These are phyloP conservation scores for Onygenales sp. DNA, from an alignment of 2,329 filamentous ascomycete genomes.

Conservation along the genomic window DNA sequence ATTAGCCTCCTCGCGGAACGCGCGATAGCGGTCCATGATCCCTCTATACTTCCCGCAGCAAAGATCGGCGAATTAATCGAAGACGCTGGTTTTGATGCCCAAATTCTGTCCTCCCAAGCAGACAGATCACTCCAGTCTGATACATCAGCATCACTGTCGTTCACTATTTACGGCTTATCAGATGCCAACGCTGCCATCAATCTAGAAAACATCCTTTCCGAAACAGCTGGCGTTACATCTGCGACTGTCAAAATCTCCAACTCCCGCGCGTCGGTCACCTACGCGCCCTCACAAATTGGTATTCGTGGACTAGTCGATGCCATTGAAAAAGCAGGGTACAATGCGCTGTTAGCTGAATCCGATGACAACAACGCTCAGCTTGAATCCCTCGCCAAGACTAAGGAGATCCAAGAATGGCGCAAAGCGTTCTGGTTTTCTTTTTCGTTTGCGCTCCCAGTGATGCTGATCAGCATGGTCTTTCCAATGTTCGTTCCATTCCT, in stretches of 20 bases:
- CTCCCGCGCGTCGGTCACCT: slow-evolving; percentile 62
- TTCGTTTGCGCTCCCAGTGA: slow-evolving; percentile 79
- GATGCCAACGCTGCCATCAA: slow-evolving; percentile 62
- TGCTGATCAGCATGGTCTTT: slow-evolving; percentile 85
- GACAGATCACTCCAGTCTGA: slow-evolving; percentile 47
- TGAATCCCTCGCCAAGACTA: slow-evolving; percentile 90
- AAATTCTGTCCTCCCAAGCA: slow-evolving; percentile 65
- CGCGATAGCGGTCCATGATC: slow-evolving; percentile 77
- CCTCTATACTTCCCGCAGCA: slow-evolving; percentile 57
- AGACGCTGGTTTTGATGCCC: slow-evolving; percentile 79
- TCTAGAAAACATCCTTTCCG: slow-evolving; percentile 59
- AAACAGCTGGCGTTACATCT: slow-evolving; percentile 62
- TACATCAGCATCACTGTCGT: slow-evolving; percentile 55
- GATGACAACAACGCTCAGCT: slow-evolving; percentile 96
- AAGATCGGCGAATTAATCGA: slow-evolving; percentile 78
- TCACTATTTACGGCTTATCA: slow-evolving; percentile 74
- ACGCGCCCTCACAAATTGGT: slow-evolving; percentile 63
- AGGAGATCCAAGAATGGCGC: slow-evolving; percentile 90
- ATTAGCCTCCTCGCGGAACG: slow-evolving; percentile 90
- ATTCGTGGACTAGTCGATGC: slow-evolving; percentile 73
- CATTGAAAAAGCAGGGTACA: slow-evolving; percentile 74
- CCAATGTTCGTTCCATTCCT: slow-evolving; percentile 72
- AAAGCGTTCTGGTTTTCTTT: slow-evolving; percentile 68
- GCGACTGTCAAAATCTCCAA: slow-evolving; percentile 65
- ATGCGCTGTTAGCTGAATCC: slow-evolving; percentile 79